Conservation (phyloP, 192 early-diverging fungal genomes). For the Cetraspora pellucida region DNA sequence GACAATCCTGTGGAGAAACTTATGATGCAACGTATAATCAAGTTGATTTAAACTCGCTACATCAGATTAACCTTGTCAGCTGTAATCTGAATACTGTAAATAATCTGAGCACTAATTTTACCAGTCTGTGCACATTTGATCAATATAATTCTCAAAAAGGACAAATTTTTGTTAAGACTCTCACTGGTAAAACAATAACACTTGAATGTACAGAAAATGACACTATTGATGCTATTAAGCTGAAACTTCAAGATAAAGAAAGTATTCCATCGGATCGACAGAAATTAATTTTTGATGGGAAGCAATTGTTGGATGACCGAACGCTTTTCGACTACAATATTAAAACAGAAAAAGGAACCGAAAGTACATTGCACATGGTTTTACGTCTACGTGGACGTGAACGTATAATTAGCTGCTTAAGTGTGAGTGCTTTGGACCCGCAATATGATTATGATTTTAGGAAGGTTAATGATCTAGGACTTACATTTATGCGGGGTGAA, state of each 20-base stretch:
- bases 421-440: background rate
- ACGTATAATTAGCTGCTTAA: background rate
- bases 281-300: conserved; percentile 69
- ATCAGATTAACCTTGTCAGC: background rate
- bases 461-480: conserved; percentile 4
- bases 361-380: conserved; percentile 66
- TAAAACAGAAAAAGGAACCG: conserved; percentile 66
- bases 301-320: conserved; percentile 68
- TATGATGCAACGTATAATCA: background rate
- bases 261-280: conserved; percentile 73
- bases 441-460: conserved; percentile 23
- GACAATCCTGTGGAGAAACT: background rate
- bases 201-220: conserved; percentile 72
- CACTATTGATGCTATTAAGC: conserved; percentile 70
- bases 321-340: conserved; percentile 71
- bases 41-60: background rate
- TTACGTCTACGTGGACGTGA: conserved; percentile 67
- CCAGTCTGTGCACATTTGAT: too few species aligned
- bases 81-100: background rate
- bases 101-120: background rate
- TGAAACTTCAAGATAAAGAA: conserved; percentile 75
- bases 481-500: background rate
- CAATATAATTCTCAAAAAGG: too few species aligned
- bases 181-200: conserved; percentile 90
- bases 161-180: conserved; percentile 44